A percentile compares a stretch with the other conserved stretches of the same genome.
These are phyloP conservation scores for Leavenworthia alabamica DNA, from an alignment of 345 rosid genomes.

Conservation along the genomic window DNA sequence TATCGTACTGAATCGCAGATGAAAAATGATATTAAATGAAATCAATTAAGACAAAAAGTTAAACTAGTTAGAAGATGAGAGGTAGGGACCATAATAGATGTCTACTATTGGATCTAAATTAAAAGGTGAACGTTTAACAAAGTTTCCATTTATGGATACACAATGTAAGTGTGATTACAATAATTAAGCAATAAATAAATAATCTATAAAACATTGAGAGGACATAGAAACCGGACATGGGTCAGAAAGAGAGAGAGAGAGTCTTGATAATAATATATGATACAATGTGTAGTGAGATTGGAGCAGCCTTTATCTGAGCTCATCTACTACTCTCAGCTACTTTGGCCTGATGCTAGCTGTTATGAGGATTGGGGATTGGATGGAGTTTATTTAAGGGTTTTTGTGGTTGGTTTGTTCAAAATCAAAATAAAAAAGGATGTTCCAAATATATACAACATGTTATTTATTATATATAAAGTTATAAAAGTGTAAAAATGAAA, in stretches of 20 bases:
- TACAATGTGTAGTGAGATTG: slow-evolving; percentile 45
- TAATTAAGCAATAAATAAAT: slow-evolving; percentile 2
- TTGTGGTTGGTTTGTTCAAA: slow-evolving; percentile 17
- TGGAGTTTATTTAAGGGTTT: slow-evolving; percentile 25
- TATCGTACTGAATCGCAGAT: slow-evolving; percentile 24
- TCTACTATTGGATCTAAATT: slow-evolving; percentile 8
- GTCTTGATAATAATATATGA: slow-evolving; percentile 33
- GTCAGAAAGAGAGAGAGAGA: slow-evolving; percentile 29
- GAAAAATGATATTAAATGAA: slow-evolving; percentile 9
- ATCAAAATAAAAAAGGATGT: background rate
- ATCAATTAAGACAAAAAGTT: slow-evolving; percentile 17
- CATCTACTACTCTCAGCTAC: slow-evolving; percentile 58
- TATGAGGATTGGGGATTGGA: slow-evolving; percentile 31
- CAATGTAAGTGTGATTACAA: slow-evolving; percentile 27
- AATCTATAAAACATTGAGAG: slow-evolving; percentile 24
- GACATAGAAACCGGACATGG: slow-evolving; percentile 28
- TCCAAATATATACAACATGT: background rate
- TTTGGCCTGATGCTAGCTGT: slow-evolving; percentile 63
- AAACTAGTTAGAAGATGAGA: slow-evolving; percentile 14
- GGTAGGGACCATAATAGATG: slow-evolving; percentile 29
- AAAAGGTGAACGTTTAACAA: slow-evolving; percentile 23
- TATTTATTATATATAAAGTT: background rate
- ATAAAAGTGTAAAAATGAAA: slow-evolving; percentile 13
- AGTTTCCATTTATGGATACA: slow-evolving; percentile 34
- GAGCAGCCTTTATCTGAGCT: slow-evolving; percentile 67